Base-by-base conservation (phyloP, 2,329 filamentous ascomycete genomes). In the Didymella arachidicola region DNA sequence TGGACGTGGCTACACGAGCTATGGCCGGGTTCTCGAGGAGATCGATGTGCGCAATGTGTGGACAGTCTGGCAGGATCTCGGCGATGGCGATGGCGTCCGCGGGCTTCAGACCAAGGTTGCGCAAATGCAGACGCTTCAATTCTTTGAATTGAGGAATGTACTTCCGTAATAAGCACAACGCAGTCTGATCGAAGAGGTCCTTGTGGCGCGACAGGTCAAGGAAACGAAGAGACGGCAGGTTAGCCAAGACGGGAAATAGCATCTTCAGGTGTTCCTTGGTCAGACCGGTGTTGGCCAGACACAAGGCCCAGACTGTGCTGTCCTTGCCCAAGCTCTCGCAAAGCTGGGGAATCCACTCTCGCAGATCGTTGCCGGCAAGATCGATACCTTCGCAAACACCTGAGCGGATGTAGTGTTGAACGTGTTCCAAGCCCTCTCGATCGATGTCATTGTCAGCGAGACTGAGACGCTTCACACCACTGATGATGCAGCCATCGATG, bases 151-250 rank as follows among this genome's bases (percentile, higher is more conserved):
- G 89, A 3, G 94, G 93, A 55, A 98, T 82, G 73, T 94, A 95
- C 79, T 91, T 91, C 68, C 95, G 85, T 54, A 98, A 82, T 3
- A 92, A 79, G 4, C 85, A 84, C 32, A 95, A 82, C 2, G 91
- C 90, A 69, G 87, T 92, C n/a, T 90, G 88, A 41, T 89, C 82
- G 72, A 96, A 97, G 16, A 99, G 82, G 19, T 87, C 87, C 30
- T 84, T 90, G 68, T 98, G 98, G 70, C 97, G 92, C 5, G 92
- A 97, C 34, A 99, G 81, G 74, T 98, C 95, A 59, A 99, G 87
- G 72, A 97, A 97, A 19, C 91, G 88, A 72, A 97, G 89, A 63
- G 89, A 86, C 2, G 84, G 83, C 55, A 97, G 80, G 64, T 84
- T 86, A 26, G 85, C 82, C 53, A 98, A 79, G 7, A 86, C 86